Base-by-base conservation (phyloP, 2,329 filamentous ascomycete genomes). In the Colletotrichum sp. region DNA sequence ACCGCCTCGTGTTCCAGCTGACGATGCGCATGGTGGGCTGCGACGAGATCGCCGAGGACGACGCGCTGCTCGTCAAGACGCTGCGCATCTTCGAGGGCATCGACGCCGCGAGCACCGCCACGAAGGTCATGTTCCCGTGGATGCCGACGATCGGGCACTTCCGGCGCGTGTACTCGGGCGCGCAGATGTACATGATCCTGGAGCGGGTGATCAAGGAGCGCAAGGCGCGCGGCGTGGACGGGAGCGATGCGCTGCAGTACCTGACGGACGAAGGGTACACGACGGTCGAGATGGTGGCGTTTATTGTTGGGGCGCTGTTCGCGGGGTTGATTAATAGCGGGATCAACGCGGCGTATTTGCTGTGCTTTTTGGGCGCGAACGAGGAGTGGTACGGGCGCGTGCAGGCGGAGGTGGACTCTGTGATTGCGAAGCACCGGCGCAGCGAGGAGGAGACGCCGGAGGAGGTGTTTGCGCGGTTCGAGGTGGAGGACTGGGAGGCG, bases 301-400 rank as follows among this genome's bases (percentile, higher is more conserved):
- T 91, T 80, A 84, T 90, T 39, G 82, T 91, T n/a, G 86, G 87
- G 15, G 83, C 88, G 0, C 81, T 92, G 5, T 91, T 90, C 79
- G 90, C 90, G 2, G 90, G 90, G n/a, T 83, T 89, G 39, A 77
- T 91, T n/a, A 92, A 92, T 81, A 89, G 84, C 28, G 89, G 89
- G 52, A 87, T 90, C 79, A 91, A 90, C 77, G 87, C 88, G 2
- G 87, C 87, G 3, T 91, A 87, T 85, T 82, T 91, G 76, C 80
- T 92, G 76, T 76, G 87, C 80, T 86, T 89, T 84, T 84, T 93
- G 69, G 80, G 89, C 70, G 73, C 86, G 69, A 79, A 89, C 78
- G 80, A 85, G 18, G 71, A 87, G 69, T 88, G 91, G 91, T 84
- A 86, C 43, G 76, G 71, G 13, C 83, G 84, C 62, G 82, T 87